phyloP scores from a whole-genome alignment of 306 rosid genomes.

The Medicago ruthenica region DNA sequence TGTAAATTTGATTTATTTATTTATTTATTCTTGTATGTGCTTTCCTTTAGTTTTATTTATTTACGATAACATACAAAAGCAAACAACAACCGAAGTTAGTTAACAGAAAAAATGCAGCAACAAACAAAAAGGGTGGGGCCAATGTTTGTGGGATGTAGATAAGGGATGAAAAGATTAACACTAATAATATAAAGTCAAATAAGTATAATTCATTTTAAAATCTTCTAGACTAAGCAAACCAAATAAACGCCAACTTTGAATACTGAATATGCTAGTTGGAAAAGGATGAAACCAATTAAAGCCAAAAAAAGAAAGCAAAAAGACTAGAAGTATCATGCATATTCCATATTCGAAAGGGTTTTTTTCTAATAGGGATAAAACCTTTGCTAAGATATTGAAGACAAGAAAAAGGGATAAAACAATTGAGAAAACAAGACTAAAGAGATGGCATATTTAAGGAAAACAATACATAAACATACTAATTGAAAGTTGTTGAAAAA shows the following conservation, averaged over 20 bases:
- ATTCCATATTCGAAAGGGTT: slow-evolving; percentile 10
- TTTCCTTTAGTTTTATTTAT: background rate
- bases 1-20: background rate
- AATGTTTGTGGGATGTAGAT: slow-evolving; percentile 10
- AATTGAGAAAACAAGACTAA: background rate
- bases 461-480: background rate
- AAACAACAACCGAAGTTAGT: background rate
- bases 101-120: background rate
- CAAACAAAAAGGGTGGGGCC: slow-evolving; percentile 23
- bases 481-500: slow-evolving; percentile 15
- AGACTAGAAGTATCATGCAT: slow-evolving; percentile 14
- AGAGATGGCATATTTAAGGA: background rate
- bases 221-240: slow-evolving; percentile 50
- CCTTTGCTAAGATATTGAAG: slow-evolving; percentile 2
- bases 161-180: slow-evolving; percentile 24
- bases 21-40: background rate
- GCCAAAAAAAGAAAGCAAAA: slow-evolving; percentile 1
- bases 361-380: too few relatives aligned
- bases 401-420: background rate
- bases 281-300: background rate
- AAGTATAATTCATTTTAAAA: slow-evolving; percentile 20
- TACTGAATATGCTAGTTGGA: slow-evolving; percentile 28
- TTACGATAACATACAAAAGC: background rate
- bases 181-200: slow-evolving; percentile 35
- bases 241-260: slow-evolving; percentile 23